phyloP scores from a whole-genome alignment of 176 grass and related monocot species.

The Pharus latifolius region DNA sequence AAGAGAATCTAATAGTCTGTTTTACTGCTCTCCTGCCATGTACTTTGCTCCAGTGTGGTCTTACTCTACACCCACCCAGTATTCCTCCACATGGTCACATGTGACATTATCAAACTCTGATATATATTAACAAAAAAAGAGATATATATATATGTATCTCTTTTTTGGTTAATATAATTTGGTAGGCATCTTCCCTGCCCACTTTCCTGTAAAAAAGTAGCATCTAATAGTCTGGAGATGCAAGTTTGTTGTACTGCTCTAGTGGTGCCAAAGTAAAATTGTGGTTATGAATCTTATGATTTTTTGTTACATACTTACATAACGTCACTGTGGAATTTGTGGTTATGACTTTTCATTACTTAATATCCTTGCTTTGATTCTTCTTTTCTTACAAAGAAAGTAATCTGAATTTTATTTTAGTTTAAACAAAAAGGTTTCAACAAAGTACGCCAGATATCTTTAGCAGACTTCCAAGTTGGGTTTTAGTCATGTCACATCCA shows the following conservation, averaged over 20 bases:
- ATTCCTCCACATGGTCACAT: too few species aligned
- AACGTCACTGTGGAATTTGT: background rate
- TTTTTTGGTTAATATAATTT: too few species aligned
- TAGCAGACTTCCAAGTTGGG: background rate
- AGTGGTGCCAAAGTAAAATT: background rate
- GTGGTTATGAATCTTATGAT: background rate
- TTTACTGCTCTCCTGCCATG: background rate
- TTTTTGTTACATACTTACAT: background rate
- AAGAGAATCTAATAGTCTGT: background rate
- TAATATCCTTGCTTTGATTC: background rate
- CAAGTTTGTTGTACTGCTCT: background rate
- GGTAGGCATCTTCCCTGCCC: too few species aligned
- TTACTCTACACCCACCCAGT: too few species aligned
- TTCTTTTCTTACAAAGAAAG: slow-evolving; percentile 13
- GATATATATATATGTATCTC: too few species aligned
- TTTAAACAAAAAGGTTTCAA: background rate
- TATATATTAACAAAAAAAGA: too few species aligned
- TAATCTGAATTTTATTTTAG: background rate
- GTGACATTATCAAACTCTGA: too few species aligned
- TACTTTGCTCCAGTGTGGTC: too few species aligned
- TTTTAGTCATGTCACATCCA: background rate
- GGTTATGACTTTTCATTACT: slow-evolving; percentile 1
- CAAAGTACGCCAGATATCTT: background rate
- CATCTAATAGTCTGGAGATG: background rate
- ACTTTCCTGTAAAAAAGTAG: too few species aligned